Base-by-base conservation (phyloP, 169 alveolate species). In the Eimeria sp. region DNA sequence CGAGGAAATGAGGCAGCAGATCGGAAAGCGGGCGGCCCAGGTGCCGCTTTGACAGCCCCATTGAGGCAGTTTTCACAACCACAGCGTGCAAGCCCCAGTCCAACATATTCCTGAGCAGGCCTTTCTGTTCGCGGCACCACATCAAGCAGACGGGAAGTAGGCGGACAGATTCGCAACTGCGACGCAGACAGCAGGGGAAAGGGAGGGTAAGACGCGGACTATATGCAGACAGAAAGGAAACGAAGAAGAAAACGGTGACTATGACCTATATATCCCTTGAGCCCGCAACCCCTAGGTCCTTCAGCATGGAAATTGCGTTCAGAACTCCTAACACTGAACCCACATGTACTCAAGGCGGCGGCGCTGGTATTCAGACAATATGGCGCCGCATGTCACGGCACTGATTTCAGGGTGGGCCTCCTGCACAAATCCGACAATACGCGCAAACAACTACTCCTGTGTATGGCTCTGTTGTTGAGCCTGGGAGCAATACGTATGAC, bases 371-470 rank as follows among this genome's bases (percentile, higher is more conserved):
- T 98, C 99, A 22, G 99, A 99, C 94, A 98, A 98, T n/a, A 99
- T 99, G 58, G 99, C 99, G 7, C 99, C 99, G 89, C 99, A 98
- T 51, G 99, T 97, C 34, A 99, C 99, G 25, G 99, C 99, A 58
- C 98, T 97, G 40, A 99, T 97, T 45, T 98, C 98, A 40, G 99
- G 99, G 86, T 83, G 49, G 40, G 49, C 92, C 6, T 70, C 27
- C 97, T 96, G 96, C 13, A 70, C 11, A n/a, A 67, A 84, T 25
- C 65, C 67, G 49, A 25, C 54, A 27, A 11, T 13, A 51, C 11
- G 47, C 40, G 88, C 47, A 25, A 25, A 40, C n/a, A 73, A 58
- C 40, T 34, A 34, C 40, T 34, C 40, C 40, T 34, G 40, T 34
- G 40, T 34, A 34, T 34, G 40, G 40, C 40, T 34, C 40, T 34